Percentiles rank a stretch among this genome's conserved stretches.
phyloP scores from a whole-genome alignment of 2,329 filamentous ascomycete genomes.

The Neofusicoccum sp. region DNA sequence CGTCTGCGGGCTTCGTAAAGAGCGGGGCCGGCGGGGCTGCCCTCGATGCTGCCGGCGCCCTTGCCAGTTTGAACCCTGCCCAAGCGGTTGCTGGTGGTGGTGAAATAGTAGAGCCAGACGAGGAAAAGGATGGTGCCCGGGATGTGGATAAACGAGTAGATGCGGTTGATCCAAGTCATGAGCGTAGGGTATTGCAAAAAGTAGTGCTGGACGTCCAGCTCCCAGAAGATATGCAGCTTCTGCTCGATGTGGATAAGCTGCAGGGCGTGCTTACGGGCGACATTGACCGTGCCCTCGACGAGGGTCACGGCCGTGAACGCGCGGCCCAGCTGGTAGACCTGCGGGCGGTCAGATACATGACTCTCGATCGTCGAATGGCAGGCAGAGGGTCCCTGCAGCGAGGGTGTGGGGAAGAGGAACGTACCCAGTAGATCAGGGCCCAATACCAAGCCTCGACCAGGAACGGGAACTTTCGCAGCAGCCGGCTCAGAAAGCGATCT shows the following conservation, averaged over 20 bases:
- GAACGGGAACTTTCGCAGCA: constrained; percentile 68
- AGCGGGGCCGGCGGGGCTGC: constrained; percentile 48
- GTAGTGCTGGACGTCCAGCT: constrained; percentile 60
- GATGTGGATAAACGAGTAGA: constrained; percentile 76
- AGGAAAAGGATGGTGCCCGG: constrained; percentile 72
- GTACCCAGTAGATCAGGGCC: constrained; percentile 74
- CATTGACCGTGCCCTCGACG: constrained; percentile 64
- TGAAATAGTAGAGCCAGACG: constrained; percentile 67
- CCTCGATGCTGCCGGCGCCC: constrained; percentile 33
- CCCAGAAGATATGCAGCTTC: constrained; percentile 62
- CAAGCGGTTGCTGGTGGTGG: constrained; percentile 58
- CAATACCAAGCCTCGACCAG: constrained; percentile 75
- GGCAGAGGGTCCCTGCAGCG: neutral
- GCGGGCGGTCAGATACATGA: constrained; percentile 10
- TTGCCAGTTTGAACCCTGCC: constrained; percentile 42
- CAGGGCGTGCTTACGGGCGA: constrained; percentile 67
- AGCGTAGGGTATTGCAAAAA: constrained; percentile 55
- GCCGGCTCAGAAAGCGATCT: constrained; percentile 59
- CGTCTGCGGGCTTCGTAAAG: constrained; percentile 56
- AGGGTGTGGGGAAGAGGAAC: constrained; percentile 25
- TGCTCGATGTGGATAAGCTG: constrained; percentile 67
- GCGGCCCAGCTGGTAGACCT: constrained; percentile 73
- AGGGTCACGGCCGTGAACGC: constrained; percentile 70
- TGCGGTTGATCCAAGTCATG: constrained; percentile 68
- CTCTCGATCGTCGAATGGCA: neutral